phyloP scores from a whole-genome alignment of 805 yeast species.

The Myxozyma sirexii region DNA sequence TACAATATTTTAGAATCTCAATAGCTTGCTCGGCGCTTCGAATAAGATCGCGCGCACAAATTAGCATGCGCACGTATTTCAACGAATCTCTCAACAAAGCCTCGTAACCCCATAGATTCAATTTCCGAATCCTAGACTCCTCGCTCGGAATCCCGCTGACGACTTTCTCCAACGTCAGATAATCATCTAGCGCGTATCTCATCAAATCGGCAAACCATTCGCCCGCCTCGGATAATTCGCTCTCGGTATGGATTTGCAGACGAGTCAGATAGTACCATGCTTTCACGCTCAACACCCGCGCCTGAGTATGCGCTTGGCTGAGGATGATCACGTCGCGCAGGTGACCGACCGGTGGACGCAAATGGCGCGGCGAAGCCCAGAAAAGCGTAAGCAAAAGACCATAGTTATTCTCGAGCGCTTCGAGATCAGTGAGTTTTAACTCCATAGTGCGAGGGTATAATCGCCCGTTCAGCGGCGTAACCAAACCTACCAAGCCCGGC shows the following conservation, averaged over 20 bases:
- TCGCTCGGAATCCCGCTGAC: constrained; percentile 16
- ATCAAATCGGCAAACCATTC: constrained; percentile 34
- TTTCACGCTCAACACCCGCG: constrained; percentile 37
- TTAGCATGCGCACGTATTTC: constrained; percentile 20
- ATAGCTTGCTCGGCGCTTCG: constrained; percentile 16
- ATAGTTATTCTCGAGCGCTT: constrained; percentile 36
- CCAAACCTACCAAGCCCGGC: constrained; percentile 35
- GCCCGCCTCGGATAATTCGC: constrained; percentile 18
- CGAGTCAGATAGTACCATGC: constrained; percentile 35
- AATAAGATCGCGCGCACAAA: constrained; percentile 12
- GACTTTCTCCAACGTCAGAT: constrained; percentile 23
- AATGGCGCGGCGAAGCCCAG: constrained; percentile 36
- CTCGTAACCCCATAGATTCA: constrained; percentile 25
- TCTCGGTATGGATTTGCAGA: constrained; percentile 15
- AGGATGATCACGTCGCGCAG: constrained; percentile 36
- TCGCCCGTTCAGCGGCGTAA: constrained; percentile 37
- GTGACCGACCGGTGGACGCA: constrained; percentile 34
- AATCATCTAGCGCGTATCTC: constrained; percentile 27
- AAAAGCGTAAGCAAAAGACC: constrained; percentile 35
- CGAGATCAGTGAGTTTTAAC: constrained; percentile 32
- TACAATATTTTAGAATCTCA: constrained; percentile 15
- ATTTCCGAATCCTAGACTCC: constrained; percentile 12
- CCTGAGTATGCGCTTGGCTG: constrained; percentile 34
- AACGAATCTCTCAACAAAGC: constrained; percentile 23
- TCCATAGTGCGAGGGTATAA: constrained; percentile 31